phyloP scores from a whole-genome alignment of 345 rosid species.

The Aethionema arabicum region DNA sequence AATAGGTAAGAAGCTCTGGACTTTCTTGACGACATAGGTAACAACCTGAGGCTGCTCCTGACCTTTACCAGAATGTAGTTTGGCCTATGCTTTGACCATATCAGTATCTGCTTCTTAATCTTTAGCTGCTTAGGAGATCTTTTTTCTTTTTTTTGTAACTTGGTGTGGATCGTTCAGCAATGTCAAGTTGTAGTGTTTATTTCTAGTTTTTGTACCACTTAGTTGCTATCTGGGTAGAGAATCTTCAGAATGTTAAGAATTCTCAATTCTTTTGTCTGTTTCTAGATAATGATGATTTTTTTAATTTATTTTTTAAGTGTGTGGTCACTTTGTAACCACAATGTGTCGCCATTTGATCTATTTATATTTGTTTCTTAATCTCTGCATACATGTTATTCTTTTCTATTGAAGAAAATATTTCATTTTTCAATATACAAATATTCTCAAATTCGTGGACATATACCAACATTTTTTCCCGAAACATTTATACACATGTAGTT shows the following conservation, averaged over 20 bases:
- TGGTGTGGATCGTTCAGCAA: slow-evolving; percentile 3
- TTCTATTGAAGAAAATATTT: too few relatives aligned
- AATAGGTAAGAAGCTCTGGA: slow-evolving; percentile 91
- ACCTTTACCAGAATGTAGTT: slow-evolving; percentile 23
- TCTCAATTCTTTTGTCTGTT: slow-evolving; percentile 37
- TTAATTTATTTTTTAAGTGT: slow-evolving; percentile 8
- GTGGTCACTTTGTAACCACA: slow-evolving; percentile 18
- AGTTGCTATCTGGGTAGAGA: slow-evolving; percentile 25
- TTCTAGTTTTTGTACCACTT: slow-evolving; percentile 24
- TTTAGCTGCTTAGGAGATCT: slow-evolving; percentile 31
- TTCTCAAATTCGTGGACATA: too few relatives aligned
- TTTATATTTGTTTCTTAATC: not conserved
- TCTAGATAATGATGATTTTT: slow-evolving; percentile 26
- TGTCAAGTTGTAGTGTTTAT: slow-evolving; percentile 18
- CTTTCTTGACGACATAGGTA: slow-evolving; percentile 70
- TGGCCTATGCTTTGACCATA: slow-evolving; percentile 21
- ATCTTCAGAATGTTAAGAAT: slow-evolving; percentile 5
- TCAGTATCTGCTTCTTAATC: slow-evolving; percentile 32
- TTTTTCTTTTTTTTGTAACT: slow-evolving; percentile 16
- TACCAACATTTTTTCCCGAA: too few relatives aligned
- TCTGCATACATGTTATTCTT: slow-evolving; percentile 4
- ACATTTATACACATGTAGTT: too few relatives aligned
- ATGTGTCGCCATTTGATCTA: slow-evolving; percentile 2
- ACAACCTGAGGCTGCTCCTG: not conserved
- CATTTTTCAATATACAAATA: too few relatives aligned